phyloP scores from a whole-genome alignment of 148 eudicot genomes.

The Arbutus unedo region DNA sequence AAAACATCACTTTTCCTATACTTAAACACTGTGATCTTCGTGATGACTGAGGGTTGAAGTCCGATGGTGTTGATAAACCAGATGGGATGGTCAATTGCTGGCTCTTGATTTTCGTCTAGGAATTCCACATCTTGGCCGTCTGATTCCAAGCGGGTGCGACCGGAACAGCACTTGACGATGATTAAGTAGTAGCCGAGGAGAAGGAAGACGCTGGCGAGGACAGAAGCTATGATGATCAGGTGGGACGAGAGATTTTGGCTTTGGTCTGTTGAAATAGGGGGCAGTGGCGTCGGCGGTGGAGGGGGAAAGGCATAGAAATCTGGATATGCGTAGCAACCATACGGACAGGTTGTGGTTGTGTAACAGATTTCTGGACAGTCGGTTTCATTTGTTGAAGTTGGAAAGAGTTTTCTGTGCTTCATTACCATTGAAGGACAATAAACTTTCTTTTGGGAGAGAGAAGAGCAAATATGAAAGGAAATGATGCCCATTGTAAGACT shows the following conservation, averaged over 20 bases:
- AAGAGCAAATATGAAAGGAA: neutral
- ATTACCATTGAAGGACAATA: constrained; percentile 20
- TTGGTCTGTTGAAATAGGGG: constrained; percentile 12
- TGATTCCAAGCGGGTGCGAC: constrained; percentile 14
- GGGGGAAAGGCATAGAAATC: constrained; percentile 18
- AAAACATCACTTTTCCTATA: constrained; percentile 37
- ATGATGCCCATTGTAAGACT: neutral
- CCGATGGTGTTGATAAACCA: constrained; percentile 64
- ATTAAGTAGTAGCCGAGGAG: constrained; percentile 33
- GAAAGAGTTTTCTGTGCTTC: constrained; percentile 40
- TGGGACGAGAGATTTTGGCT: constrained; percentile 25
- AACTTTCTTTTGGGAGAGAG: neutral
- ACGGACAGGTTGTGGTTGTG: constrained; percentile 17
- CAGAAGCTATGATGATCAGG: constrained; percentile 26
- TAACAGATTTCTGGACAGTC: constrained; percentile 32
- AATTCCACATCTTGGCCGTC: constrained; percentile 11
- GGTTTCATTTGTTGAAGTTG: constrained; percentile 26
- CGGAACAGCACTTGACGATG: constrained; percentile 27
- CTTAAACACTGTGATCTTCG: constrained; percentile 39
- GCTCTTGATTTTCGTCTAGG: constrained; percentile 22
- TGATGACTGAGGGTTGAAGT: constrained; percentile 44
- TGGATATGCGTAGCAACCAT: constrained; percentile 26
- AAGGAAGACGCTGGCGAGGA: constrained; percentile 30
- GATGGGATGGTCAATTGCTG: constrained; percentile 48
- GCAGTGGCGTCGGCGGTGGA: constrained; percentile 23